These are phyloP conservation scores for Chamaecrista fasciculata DNA, from an alignment of 306 rosid species.

Conservation along the genomic window DNA sequence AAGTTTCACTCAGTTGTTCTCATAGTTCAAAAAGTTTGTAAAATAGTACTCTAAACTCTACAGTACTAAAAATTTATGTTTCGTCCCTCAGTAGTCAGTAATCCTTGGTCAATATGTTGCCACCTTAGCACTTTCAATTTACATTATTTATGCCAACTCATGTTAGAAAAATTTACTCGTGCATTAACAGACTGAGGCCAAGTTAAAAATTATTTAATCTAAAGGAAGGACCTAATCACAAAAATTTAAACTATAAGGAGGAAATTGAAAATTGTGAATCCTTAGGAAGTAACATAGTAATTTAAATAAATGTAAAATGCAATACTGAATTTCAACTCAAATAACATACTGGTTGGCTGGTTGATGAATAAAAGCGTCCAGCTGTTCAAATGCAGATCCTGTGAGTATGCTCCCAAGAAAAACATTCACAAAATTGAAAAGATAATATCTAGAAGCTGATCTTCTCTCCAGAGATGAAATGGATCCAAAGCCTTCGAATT, in stretches of 20 bases:
- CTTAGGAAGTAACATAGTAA: background rate
- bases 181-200: too few species aligned
- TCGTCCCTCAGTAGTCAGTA: too few species aligned
- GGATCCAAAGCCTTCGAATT: slow-evolving; percentile 80
- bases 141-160: too few species aligned
- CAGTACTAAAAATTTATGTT: too few species aligned
- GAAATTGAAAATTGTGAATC: background rate
- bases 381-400: slow-evolving; percentile 86
- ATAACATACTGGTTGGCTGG: slow-evolving; percentile 66
- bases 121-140: too few species aligned
- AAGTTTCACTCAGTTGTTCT: too few species aligned
- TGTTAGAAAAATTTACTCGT: too few species aligned
- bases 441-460: slow-evolving; percentile 84
- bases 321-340: slow-evolving; percentile 2
- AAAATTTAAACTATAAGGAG: background rate
- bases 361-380: slow-evolving; percentile 59
- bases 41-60: too few species aligned
- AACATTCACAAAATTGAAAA: slow-evolving; percentile 79
- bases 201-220: background rate
- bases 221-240: background rate
- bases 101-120: too few species aligned
- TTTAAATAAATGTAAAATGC: background rate
- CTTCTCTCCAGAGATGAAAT: slow-evolving; percentile 80
- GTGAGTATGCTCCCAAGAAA: slow-evolving; percentile 87
- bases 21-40: too few species aligned